These are phyloP conservation scores for Linderina pennispora DNA, from an alignment of 192 early-diverging fungal genomes.

Conservation along the genomic window DNA sequence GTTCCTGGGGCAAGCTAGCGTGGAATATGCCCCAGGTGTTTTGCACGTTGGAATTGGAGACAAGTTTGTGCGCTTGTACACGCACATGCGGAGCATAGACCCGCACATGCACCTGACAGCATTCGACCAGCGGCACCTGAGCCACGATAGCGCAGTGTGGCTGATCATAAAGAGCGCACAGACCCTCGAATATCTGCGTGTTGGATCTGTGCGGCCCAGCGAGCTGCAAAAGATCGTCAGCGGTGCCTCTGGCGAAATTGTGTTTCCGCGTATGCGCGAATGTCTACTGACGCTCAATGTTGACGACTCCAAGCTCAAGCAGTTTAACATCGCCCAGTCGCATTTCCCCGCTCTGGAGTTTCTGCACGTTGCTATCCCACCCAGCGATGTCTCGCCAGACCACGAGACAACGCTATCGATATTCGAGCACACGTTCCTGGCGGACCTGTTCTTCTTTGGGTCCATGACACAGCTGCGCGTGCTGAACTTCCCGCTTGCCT, in stretches of 20 bases:
- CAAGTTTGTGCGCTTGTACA: constrained; percentile 6
- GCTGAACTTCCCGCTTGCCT: constrained; percentile 5
- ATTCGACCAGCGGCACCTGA: not conserved
- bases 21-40: not conserved
- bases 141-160: not conserved
- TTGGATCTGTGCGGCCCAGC: constrained; percentile 3
- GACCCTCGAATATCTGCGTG: constrained; percentile 4
- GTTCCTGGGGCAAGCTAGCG: constrained; percentile 3
- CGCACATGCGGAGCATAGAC: not conserved
- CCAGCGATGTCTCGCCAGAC: constrained; percentile 2
- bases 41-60: not conserved
- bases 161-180: constrained; percentile 1
- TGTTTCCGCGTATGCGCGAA: constrained; percentile 3
- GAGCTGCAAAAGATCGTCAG: constrained; percentile 2
- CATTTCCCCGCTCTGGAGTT: constrained; percentile 5
- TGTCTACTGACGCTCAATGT: constrained; percentile 2
- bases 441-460: constrained; percentile 5
- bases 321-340: not conserved
- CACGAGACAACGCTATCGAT: constrained; percentile 6
- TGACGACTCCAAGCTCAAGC: constrained; percentile 1
- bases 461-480: not conserved
- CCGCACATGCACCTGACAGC: not conserved
- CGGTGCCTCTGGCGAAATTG: not conserved
- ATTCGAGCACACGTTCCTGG: constrained; percentile 5
- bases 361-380: constrained; percentile 1